Evolutionary conservation across 2,329 filamentous ascomycete species (phyloP).

Genomic region (Neurospora sp.): DNA sequence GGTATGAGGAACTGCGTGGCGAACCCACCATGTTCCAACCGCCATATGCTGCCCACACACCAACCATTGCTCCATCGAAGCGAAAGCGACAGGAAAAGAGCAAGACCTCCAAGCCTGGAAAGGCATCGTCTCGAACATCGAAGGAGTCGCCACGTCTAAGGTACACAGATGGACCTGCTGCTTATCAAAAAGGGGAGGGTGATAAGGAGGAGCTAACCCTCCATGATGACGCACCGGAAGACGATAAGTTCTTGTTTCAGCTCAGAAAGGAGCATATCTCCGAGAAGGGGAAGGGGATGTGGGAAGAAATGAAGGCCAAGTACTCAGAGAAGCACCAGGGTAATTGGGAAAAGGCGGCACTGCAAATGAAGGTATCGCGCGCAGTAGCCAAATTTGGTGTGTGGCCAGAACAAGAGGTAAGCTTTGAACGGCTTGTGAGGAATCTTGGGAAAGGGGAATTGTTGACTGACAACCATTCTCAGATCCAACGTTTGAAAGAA

Average conservation of each 20-base stretch:
- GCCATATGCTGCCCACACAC: constrained; percentile 9
- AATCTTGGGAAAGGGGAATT: not conserved
- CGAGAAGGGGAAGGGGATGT: constrained; percentile 47
- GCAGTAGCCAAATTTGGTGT: constrained; percentile 37
- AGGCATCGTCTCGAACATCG: constrained; percentile 11
- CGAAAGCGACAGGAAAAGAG: constrained; percentile 8
- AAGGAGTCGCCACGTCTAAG: constrained; percentile 11
- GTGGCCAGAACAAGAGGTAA: constrained; percentile 42
- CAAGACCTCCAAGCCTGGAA: constrained; percentile 11
- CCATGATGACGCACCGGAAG: constrained; percentile 34
- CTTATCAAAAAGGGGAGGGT: constrained; percentile 7
- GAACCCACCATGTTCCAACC: constrained; percentile 11
- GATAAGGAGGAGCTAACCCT: constrained; percentile 24
- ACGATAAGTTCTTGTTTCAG: constrained; percentile 39
- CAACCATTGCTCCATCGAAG: constrained; percentile 4
- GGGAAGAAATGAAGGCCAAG: constrained; percentile 40
- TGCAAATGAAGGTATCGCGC: constrained; percentile 48
- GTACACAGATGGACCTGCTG: not conserved
- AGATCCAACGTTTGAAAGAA: constrained; percentile 32
- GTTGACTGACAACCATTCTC: not conserved
- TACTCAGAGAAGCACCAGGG: constrained; percentile 27
- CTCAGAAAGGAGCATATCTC: constrained; percentile 35
- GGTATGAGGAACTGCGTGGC: constrained; percentile 16
- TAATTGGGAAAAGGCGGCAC: constrained; percentile 33
- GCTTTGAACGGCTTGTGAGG: constrained; percentile 15